These are phyloP conservation scores for Blastocladiella emersonii DNA, from an alignment of 371 early-diverging fungal genomes.

Conservation along the genomic window DNA sequence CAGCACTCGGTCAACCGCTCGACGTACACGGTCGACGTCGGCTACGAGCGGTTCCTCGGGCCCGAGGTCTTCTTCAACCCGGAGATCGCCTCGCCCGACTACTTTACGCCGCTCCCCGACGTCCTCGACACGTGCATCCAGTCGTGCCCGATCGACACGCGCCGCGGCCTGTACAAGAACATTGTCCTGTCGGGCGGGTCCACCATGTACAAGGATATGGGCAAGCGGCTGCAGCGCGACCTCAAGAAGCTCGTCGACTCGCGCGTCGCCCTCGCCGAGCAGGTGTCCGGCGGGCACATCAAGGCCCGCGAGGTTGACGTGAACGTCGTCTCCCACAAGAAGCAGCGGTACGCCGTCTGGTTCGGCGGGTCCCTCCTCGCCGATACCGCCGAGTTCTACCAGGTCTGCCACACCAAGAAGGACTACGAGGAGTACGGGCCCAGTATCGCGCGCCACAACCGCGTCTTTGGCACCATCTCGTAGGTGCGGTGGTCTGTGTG, in stretches of 20 bases:
- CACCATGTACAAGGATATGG: slow-evolving; percentile 95
- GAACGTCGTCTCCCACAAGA: slow-evolving; percentile 92
- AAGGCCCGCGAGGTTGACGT: slow-evolving; percentile 64
- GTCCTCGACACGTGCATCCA: slow-evolving; percentile 92
- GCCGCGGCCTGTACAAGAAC: slow-evolving; percentile 93
- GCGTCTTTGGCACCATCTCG: slow-evolving; percentile 58
- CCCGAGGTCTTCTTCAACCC: slow-evolving; percentile 98
- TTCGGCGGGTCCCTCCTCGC: slow-evolving; percentile 90
- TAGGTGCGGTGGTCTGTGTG: too few relatives aligned
- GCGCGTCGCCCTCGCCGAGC: slow-evolving; percentile 60
- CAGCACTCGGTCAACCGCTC: slow-evolving; percentile 71
- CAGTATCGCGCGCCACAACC: slow-evolving; percentile 86
- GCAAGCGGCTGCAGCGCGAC: slow-evolving; percentile 84
- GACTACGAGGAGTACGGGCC: slow-evolving; percentile 98
- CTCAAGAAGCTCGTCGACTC: slow-evolving; percentile 75
- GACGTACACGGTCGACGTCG: slow-evolving; percentile 85
- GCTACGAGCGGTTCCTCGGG: slow-evolving; percentile 93
- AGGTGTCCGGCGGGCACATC: slow-evolving; percentile 49
- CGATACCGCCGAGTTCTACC: slow-evolving; percentile 79
- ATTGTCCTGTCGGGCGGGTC: slow-evolving; percentile 96
- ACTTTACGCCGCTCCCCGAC: slow-evolving; percentile 85
- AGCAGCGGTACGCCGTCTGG: slow-evolving; percentile 97
- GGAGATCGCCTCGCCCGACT: slow-evolving; percentile 91
- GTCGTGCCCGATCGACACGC: slow-evolving; percentile 88
- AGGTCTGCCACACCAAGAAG: slow-evolving; percentile 90